Percentiles rank a stretch among this genome's conserved stretches.
phyloP scores from a whole-genome alignment of 495 filamentous ascomycete species.

The Penicillium roqueforti region DNA sequence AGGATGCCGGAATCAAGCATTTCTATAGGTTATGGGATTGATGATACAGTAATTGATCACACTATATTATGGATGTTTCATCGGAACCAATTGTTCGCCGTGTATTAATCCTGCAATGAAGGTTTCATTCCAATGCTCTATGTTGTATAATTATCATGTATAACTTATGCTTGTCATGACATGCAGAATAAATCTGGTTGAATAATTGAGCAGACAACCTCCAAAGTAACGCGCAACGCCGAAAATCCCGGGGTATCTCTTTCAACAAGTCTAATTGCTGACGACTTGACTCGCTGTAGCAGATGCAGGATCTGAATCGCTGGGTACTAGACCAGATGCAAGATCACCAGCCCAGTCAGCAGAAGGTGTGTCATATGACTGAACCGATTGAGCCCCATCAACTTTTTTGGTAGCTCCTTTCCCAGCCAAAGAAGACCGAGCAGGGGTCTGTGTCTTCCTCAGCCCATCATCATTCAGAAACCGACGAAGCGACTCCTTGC shows the following conservation, averaged over 20 bases:
- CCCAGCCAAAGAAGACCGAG: background rate
- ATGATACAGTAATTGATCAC: background rate
- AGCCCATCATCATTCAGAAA: conserved; percentile 3
- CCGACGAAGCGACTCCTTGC: conserved; percentile 6
- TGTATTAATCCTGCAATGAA: background rate
- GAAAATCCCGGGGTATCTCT: background rate
- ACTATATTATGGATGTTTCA: background rate
- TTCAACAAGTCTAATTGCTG: background rate
- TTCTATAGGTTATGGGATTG: background rate
- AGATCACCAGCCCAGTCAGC: background rate
- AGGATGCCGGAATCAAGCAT: background rate
- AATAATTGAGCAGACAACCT: background rate
- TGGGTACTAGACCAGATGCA: background rate
- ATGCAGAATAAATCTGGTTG: background rate
- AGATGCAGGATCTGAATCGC: background rate
- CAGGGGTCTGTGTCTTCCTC: background rate
- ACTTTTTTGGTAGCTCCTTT: background rate
- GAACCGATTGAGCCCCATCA: background rate
- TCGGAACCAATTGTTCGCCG: background rate
- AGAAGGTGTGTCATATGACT: background rate
- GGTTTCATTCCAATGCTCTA: background rate
- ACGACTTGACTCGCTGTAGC: background rate
- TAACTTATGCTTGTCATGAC: background rate
- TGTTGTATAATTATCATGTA: background rate
- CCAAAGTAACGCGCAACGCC: background rate